phyloP scores from a whole-genome alignment of 306 rosid genomes.

The Rosa multiflora region DNA sequence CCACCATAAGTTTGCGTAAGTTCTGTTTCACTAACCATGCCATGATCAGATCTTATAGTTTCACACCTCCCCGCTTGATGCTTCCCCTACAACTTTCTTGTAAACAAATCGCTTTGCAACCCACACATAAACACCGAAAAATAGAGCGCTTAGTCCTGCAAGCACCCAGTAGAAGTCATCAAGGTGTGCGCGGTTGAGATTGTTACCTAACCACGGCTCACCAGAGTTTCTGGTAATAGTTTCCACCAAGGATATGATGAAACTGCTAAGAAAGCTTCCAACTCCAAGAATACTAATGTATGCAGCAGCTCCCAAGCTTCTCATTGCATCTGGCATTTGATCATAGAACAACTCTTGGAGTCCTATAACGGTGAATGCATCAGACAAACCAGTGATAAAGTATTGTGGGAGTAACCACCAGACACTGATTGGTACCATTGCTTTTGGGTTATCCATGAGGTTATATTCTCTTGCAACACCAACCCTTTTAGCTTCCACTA shows the following conservation, averaged over 20 bases:
- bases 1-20: background rate
- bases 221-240: constrained; percentile 25
- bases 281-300: constrained; percentile 52
- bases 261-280: constrained; percentile 54
- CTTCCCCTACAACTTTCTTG: constrained; percentile 39
- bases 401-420: constrained; percentile 94
- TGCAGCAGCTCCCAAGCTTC: constrained; percentile 81
- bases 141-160: constrained; percentile 54
- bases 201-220: constrained; percentile 56
- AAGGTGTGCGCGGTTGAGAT: constrained; percentile 66
- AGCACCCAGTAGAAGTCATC: constrained; percentile 61
- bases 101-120: constrained; percentile 50
- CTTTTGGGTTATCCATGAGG: constrained; percentile 46
- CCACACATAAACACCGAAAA: constrained; percentile 44
- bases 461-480: constrained; percentile 34
- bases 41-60: background rate
- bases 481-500: constrained; percentile 58
- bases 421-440: constrained; percentile 50
- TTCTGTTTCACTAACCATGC: background rate
- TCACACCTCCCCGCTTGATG: background rate
- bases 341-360: constrained; percentile 65
- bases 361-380: constrained; percentile 56
- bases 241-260: constrained; percentile 37
- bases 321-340: constrained; percentile 59
- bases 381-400: constrained; percentile 43